Evolutionary conservation across 768 basidiomycete genomes (phyloP).

Genomic region (Infundibulicybe gibba): DNA sequence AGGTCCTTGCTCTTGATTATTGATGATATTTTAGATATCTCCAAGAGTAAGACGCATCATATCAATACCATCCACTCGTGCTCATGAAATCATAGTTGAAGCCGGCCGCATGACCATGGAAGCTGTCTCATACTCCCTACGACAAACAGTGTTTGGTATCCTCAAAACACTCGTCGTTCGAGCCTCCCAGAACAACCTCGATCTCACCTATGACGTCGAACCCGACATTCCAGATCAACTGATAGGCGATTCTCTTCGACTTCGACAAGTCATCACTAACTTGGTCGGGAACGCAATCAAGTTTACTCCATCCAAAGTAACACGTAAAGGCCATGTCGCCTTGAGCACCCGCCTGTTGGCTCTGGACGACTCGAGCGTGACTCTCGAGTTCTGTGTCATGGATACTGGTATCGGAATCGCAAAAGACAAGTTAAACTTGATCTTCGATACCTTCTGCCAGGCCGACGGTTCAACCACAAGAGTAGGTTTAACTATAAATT

Average conservation of each 20-base stretch:
- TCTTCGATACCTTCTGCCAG: slow-evolving; percentile 99
- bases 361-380: slow-evolving; percentile 78
- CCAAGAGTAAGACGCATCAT: slow-evolving; percentile 77
- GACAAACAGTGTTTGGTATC: slow-evolving; percentile 96
- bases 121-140: slow-evolving; percentile 94
- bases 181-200: slow-evolving; percentile 93
- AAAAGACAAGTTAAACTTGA: slow-evolving; percentile 95
- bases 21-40: slow-evolving; percentile 99
- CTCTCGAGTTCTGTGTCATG: slow-evolving; percentile 94
- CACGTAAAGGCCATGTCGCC: slow-evolving; percentile 84
- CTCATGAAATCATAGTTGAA: slow-evolving; percentile 61
- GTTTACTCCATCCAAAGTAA: slow-evolving; percentile 84
- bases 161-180: slow-evolving; percentile 98
- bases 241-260: slow-evolving; percentile 91
- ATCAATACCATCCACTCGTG: slow-evolving; percentile 6
- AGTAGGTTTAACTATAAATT: slow-evolving; percentile 38
- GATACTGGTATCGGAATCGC: slow-evolving; percentile 99
- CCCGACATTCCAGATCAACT: slow-evolving; percentile 95
- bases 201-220: slow-evolving; percentile 95
- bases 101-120: slow-evolving; percentile 99
- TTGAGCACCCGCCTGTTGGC: slow-evolving; percentile 80
- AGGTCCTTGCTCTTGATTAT: slow-evolving; percentile 93
- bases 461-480: slow-evolving; percentile 98
- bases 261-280: slow-evolving; percentile 95
- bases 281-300: slow-evolving; percentile 96